Conservation (phyloP, 345 rosid species). For the Hibiscus trionum region DNA sequence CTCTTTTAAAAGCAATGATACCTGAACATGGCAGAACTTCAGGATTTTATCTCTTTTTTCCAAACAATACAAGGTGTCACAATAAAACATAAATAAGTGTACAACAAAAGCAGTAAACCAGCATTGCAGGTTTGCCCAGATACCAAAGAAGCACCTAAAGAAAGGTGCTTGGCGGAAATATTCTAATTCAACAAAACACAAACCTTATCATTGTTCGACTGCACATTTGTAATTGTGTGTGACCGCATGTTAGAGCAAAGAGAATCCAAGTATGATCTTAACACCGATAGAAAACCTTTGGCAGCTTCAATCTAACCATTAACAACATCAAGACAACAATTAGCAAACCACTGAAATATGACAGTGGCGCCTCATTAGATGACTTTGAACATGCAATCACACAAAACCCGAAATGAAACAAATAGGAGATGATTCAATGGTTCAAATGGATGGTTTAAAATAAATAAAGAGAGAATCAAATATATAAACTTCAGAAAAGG, state of each 20-base stretch:
- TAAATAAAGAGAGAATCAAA: background rate
- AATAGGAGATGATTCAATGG: background rate
- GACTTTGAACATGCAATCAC: background rate
- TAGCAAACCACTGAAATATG: background rate
- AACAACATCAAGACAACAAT: background rate
- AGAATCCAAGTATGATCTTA: conserved; percentile 70
- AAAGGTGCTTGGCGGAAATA: background rate
- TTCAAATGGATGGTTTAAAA: background rate
- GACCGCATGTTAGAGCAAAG: conserved; percentile 90
- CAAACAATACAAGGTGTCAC: background rate
- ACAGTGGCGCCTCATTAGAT: background rate
- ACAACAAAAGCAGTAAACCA: background rate
- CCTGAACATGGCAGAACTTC: conserved; percentile 34
- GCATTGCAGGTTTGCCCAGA: background rate
- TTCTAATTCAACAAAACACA: conserved; percentile 7
- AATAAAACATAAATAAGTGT: background rate
- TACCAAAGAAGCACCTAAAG: background rate
- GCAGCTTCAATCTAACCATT: conserved; percentile 71
- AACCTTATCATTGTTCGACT: conserved; percentile 95
- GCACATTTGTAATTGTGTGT: conserved; percentile 94
- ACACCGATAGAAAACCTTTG: conserved; percentile 58
- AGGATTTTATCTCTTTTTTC: background rate
- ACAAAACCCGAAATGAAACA: background rate
- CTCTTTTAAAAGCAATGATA: conserved; percentile 84
- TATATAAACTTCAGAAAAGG: background rate